phyloP scores from a whole-genome alignment of 2,329 filamentous ascomycete species.

The Aspergillus texensis region DNA sequence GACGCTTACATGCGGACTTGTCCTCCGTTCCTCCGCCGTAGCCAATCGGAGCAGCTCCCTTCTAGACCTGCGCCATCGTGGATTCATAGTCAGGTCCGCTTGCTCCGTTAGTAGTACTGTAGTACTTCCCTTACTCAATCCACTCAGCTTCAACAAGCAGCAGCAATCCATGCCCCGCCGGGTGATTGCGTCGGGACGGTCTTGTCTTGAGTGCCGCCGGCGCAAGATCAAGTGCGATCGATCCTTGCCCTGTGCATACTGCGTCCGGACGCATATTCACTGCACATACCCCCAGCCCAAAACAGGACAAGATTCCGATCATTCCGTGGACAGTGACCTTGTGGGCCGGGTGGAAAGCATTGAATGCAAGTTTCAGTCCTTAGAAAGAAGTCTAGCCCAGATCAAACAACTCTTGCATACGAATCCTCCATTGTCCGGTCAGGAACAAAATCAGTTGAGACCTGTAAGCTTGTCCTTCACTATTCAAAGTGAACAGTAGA shows the following conservation, averaged over 20 bases:
- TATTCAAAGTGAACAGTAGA: not conserved
- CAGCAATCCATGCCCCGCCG: constrained; percentile 11
- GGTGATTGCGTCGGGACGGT: constrained; percentile 13
- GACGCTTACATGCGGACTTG: constrained; percentile 5
- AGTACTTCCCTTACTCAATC: not conserved
- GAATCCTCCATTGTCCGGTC: not conserved
- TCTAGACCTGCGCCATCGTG: not conserved
- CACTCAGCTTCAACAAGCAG: not conserved
- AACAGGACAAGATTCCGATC: not conserved
- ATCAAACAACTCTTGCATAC: constrained; percentile 10
- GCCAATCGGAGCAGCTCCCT: constrained; percentile 11
- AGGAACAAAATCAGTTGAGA: not conserved
- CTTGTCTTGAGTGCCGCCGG: constrained; percentile 28
- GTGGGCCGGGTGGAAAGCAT: constrained; percentile 14
- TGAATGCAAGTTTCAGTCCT: constrained; percentile 7
- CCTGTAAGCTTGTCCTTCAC: not conserved
- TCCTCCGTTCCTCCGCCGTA: constrained; percentile 13
- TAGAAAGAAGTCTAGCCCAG: constrained; percentile 7
- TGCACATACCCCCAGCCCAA: constrained; percentile 33
- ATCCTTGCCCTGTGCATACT: constrained; percentile 27
- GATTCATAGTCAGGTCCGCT: not conserved
- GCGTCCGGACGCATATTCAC: constrained; percentile 36
- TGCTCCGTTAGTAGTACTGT: not conserved
- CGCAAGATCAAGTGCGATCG: constrained; percentile 31
- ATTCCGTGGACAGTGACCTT: not conserved